phyloP scores from a whole-genome alignment of 768 basidiomycete species.

The Mycena amicta region DNA sequence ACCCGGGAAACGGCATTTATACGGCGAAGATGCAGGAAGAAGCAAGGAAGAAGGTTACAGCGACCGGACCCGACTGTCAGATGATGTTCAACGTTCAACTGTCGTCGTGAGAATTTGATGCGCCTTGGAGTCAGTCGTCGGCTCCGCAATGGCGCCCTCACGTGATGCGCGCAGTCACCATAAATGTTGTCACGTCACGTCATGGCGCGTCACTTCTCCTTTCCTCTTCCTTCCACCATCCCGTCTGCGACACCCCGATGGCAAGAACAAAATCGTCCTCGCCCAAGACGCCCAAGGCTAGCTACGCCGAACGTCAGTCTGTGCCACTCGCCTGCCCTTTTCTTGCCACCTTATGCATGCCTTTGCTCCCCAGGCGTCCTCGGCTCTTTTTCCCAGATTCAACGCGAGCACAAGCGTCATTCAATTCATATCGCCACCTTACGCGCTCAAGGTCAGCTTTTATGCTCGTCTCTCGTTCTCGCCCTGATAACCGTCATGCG shows the following conservation, averaged over 20 bases:
- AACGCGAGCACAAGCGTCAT: conserved; percentile 47
- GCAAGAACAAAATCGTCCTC: conserved; percentile 29
- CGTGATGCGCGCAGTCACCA: neutral
- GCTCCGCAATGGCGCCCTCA: no score
- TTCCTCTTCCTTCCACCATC: conserved; percentile 17
- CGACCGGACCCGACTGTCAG: no score
- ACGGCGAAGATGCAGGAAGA: no score
- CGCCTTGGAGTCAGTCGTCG: no score
- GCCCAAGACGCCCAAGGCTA: conserved; percentile 28
- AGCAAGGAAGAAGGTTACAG: no score
- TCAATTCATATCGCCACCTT: conserved; percentile 48
- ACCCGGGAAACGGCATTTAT: no score
- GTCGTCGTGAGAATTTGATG: no score
- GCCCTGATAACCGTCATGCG: neutral
- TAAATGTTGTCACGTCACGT: neutral
- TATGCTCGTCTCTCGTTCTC: neutral
- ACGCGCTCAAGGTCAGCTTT: conserved; percentile 43
- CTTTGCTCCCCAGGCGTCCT: conserved; percentile 43
- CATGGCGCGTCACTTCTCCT: conserved; percentile 13
- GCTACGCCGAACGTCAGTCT: conserved; percentile 45
- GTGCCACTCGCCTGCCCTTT: neutral
- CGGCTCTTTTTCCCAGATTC: conserved; percentile 45
- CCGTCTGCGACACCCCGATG: conserved; percentile 31
- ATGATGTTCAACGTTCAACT: no score
- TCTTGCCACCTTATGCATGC: conserved; percentile 1